Evolutionary conservation across 495 filamentous ascomycete species (phyloP), one percentile per base, ranked within the genome.

Genomic region (Neurospora discreta): DNA sequence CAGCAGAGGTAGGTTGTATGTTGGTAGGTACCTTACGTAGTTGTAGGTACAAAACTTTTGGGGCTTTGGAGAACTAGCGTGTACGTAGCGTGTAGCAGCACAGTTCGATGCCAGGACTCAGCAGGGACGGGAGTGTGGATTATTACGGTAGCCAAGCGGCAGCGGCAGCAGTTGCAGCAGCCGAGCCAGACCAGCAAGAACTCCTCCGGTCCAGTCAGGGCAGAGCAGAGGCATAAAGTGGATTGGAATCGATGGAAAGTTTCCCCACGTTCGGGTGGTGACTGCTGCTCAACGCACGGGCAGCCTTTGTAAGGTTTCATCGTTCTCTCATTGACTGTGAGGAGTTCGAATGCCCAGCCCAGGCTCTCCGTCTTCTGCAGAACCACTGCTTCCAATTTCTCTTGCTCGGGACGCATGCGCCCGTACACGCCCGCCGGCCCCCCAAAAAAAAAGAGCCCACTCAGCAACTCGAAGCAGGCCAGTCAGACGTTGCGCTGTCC

Each of bases 371-470:
- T 46, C 44, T 52, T 26, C 68, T 16, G 69, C 69, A 71, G 70
- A 70, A 69, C 70, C 18, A 39, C 23, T 71, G 69, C 60, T 46
- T 68, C 70, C 69, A 68, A 72, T 75, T 68, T 73, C 44, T 69
- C 20, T 42, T 46, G 68, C 41, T 43, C 20, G 71, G 71, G 69
- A 69, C 41, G 65, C 70, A 71, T 67, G 58, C 52, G 46, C 46
- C 43, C 40, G 40, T n/a, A n/a, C 60, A 68, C 36, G 39, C 70
- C 65, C 65, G 46, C 72, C 43, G 36, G 20, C 33, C 39, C 3
- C 3, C 33, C 4, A 36, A 36, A 38, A 68, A 52, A 67, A 26
- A 39, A 70, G 30, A 39, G 67, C 16, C 38, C 38, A 33, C 72
- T 58, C 46, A 30, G 26, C 26, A 18, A 20, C 26, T 44, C 16